Conservation (phyloP, 495 filamentous ascomycete genomes). For the Cudoniella acicularis region DNA sequence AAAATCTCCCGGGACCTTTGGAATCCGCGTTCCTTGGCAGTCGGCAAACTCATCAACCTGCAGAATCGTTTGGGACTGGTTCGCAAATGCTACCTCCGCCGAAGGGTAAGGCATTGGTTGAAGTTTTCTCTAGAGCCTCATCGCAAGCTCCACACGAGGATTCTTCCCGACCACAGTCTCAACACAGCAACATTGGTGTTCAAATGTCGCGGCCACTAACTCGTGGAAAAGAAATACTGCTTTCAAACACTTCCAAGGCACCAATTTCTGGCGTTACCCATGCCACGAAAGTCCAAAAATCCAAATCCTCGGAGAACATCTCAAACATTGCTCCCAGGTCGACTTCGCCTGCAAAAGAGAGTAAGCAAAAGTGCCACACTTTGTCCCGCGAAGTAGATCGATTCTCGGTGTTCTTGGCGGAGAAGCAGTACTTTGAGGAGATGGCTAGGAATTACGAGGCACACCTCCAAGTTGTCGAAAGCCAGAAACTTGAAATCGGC, state of each 20-base stretch:
- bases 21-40: neutral
- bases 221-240: neutral
- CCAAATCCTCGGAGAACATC: neutral
- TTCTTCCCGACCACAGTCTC: constrained; percentile 1
- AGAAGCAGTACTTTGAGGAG: neutral
- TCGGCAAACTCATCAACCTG: neutral
- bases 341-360: too few species aligned
- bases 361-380: too few species aligned
- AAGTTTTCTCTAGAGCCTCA: neutral
- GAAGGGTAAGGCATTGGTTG: too few species aligned
- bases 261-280: neutral
- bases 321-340: neutral
- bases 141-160: neutral
- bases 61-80: too few species aligned
- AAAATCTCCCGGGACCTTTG: neutral
- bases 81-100: too few species aligned
- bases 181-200: constrained; percentile 4
- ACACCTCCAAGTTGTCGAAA: neutral
- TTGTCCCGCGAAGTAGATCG: neutral
- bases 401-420: neutral
- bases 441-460: neutral
- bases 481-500: too few species aligned
- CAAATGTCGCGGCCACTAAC: constrained; percentile 1
- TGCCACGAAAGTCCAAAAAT: constrained; percentile 3
- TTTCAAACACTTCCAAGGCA: neutral